Evolutionary conservation across 495 filamentous ascomycete species (phyloP).

Genomic region (Hapsidospora chrysogenum): DNA sequence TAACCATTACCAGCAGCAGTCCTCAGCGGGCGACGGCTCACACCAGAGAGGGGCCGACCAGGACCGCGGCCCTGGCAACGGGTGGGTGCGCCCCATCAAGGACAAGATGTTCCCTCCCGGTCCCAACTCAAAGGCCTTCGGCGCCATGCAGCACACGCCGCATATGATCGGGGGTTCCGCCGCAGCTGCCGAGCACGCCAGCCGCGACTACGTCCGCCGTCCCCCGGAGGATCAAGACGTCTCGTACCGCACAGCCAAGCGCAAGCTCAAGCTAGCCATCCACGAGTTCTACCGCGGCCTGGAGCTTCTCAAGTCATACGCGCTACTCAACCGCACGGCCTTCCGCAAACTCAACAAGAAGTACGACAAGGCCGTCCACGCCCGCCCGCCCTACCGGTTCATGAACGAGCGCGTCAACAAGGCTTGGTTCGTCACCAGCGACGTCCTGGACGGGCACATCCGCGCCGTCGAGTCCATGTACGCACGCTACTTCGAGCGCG

Average conservation of each 20-base stretch:
- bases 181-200: slow-evolving; percentile 18
- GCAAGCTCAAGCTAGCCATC: slow-evolving; percentile 75
- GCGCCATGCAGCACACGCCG: slow-evolving; percentile 22
- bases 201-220: slow-evolving; percentile 45
- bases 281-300: slow-evolving; percentile 87
- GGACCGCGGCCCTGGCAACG: slow-evolving; percentile 7
- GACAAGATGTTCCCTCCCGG: slow-evolving; percentile 24
- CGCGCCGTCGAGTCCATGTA: slow-evolving; percentile 75
- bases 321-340: slow-evolving; percentile 72
- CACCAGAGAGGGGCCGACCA: slow-evolving; percentile 3
- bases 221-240: slow-evolving; percentile 37
- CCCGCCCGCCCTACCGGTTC: slow-evolving; percentile 59
- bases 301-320: slow-evolving; percentile 82
- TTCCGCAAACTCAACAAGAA: slow-evolving; percentile 99
- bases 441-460: slow-evolving; percentile 62
- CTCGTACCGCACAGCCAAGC: slow-evolving; percentile 68
- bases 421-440: slow-evolving; percentile 76
- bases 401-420: slow-evolving; percentile 88
- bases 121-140: slow-evolving; percentile 27
- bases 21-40: background rate
- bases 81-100: slow-evolving; percentile 27
- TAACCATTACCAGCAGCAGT: slow-evolving; percentile 8
- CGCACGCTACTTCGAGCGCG: slow-evolving; percentile 77
- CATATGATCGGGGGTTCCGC: slow-evolving; percentile 9
- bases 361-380: slow-evolving; percentile 78